Evolutionary conservation across 139 green algal species (phyloP).

Genomic region (Deuterostichococcus epilithicus): DNA sequence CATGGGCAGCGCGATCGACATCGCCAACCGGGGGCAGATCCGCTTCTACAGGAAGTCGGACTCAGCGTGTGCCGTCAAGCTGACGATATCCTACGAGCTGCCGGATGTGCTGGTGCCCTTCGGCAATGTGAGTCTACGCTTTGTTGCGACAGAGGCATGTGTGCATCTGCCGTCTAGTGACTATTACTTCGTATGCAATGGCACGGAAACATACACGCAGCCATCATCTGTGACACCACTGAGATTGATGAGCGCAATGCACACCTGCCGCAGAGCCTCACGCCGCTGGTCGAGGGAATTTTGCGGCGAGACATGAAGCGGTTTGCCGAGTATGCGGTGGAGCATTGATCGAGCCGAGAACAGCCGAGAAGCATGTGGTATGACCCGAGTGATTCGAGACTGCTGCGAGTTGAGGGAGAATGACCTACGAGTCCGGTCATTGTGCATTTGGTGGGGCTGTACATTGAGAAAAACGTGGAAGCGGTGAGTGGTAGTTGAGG

Average conservation of each 20-base stretch:
- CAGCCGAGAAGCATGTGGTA: neutral
- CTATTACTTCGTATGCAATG: neutral
- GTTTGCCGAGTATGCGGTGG: constrained; percentile 46
- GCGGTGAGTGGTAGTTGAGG: too few species aligned
- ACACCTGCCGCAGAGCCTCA: constrained; percentile 59
- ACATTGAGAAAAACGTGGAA: too few species aligned
- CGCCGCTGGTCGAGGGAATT: constrained; percentile 77
- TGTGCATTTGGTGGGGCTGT: too few species aligned
- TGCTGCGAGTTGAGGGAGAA: too few species aligned
- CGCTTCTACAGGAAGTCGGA: constrained; percentile 53
- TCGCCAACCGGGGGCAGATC: constrained; percentile 74
- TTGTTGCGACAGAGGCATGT: neutral
- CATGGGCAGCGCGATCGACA: constrained; percentile 41
- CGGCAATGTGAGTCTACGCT: constrained; percentile 46
- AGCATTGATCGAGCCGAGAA: too few species aligned
- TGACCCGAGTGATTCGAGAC: neutral
- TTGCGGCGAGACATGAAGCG: constrained; percentile 72
- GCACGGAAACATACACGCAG: neutral
- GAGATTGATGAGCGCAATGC: too few species aligned
- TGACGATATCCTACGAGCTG: constrained; percentile 87
- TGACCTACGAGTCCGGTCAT: too few species aligned
- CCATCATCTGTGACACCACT: too few species aligned
- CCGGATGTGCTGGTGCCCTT: constrained; percentile 73
- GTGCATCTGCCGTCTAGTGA: neutral
- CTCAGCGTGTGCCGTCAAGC: constrained; percentile 55